These are phyloP conservation scores for Babesia bovis DNA, from an alignment of 169 alveolate species.

Conservation along the genomic window DNA sequence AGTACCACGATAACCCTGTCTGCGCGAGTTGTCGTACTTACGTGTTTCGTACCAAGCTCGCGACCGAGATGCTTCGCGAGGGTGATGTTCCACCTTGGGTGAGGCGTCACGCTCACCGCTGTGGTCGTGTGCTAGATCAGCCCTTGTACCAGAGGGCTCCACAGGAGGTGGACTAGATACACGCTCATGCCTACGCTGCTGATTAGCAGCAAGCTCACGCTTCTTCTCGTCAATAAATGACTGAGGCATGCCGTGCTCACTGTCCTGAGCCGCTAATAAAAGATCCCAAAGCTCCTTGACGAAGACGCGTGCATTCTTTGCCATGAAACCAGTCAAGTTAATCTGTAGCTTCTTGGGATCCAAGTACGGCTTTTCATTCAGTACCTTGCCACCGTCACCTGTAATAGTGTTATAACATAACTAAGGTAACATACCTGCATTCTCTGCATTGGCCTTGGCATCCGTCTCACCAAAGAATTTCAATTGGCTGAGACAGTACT, in stretches of 20 bases:
- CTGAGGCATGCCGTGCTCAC: constrained; percentile 65
- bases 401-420: not conserved
- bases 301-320: constrained; percentile 63
- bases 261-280: constrained; percentile 63
- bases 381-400: constrained; percentile 65
- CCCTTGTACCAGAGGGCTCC: not conserved
- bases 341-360: constrained; percentile 68
- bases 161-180: not conserved
- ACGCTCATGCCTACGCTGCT: constrained; percentile 24
- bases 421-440: constrained; percentile 36
- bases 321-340: constrained; percentile 69
- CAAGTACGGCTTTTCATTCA: constrained; percentile 56
- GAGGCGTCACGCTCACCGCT: not conserved
- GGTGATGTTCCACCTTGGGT: not conserved
- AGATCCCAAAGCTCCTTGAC: constrained; percentile 67
- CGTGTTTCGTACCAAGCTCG: not conserved
- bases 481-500: constrained; percentile 74
- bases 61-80: not conserved
- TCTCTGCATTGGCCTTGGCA: constrained; percentile 66
- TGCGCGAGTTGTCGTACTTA: not conserved
- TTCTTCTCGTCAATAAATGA: constrained; percentile 59
- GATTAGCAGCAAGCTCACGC: constrained; percentile 22
- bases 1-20: not conserved
- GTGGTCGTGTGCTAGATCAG: not conserved
- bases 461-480: constrained; percentile 67